These are phyloP conservation scores for Alternaria sp. DNA, from an alignment of 2,329 filamentous ascomycete species.

Conservation along the genomic window DNA sequence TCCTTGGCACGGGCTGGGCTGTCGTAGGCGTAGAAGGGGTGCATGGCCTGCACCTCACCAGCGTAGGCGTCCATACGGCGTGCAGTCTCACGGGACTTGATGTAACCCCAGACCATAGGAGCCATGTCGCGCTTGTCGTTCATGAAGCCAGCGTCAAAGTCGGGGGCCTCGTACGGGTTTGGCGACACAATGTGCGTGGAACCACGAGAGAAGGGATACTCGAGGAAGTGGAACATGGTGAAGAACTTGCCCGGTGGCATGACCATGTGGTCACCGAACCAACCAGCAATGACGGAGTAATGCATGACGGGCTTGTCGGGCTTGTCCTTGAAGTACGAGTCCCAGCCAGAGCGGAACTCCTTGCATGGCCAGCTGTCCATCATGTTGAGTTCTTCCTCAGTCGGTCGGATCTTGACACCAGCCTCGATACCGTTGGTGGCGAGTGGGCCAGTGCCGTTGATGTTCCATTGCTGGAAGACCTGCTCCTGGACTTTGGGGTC, in stretches of 20 bases:
- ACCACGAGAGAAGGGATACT: constrained; percentile 50
- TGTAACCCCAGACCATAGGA: constrained; percentile 80
- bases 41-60: constrained; percentile 68
- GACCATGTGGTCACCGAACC: constrained; percentile 58
- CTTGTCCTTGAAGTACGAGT: constrained; percentile 83
- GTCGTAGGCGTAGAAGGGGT: constrained; percentile 75
- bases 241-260: constrained; percentile 81
- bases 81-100: constrained; percentile 81
- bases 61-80: constrained; percentile 79
- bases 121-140: constrained; percentile 85
- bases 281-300: constrained; percentile 72
- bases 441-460: constrained; percentile 78
- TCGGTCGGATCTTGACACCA: constrained; percentile 78
- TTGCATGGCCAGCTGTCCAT: constrained; percentile 77
- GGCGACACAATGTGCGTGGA: constrained; percentile 73
- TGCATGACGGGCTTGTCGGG: constrained; percentile 89
- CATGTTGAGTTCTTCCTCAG: constrained; percentile 67
- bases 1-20: constrained; percentile 73
- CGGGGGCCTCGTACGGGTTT: constrained; percentile 74
- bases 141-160: constrained; percentile 85
- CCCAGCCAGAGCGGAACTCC: constrained; percentile 77
- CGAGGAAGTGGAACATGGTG: constrained; percentile 62
- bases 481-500: constrained; percentile 74
- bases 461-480: constrained; percentile 78
- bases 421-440: constrained; percentile 82